A percentile compares a stretch with the other conserved stretches of the same genome.
phyloP scores from a whole-genome alignment of 805 yeast genomes.

The Kodamaea fukazawae region DNA sequence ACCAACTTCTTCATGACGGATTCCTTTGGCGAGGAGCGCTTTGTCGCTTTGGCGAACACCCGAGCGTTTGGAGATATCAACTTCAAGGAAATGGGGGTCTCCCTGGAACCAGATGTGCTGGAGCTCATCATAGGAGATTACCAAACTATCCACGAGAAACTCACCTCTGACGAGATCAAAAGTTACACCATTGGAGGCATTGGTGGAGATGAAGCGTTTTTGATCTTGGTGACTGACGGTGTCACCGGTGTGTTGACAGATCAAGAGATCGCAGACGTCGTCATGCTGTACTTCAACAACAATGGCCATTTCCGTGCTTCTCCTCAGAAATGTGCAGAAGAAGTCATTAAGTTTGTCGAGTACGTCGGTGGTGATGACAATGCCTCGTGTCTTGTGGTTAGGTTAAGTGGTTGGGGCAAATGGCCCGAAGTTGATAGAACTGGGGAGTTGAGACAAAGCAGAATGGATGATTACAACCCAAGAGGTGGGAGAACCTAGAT shows the following conservation, averaged over 20 bases:
- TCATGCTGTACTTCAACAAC: constrained; percentile 63
- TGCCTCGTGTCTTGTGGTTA: constrained; percentile 84
- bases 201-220: constrained; percentile 85
- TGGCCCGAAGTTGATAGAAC: constrained; percentile 88
- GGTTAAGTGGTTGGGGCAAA: constrained; percentile 88
- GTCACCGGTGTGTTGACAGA: constrained; percentile 77
- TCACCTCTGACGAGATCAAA: constrained; percentile 38
- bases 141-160: constrained; percentile 28
- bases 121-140: constrained; percentile 65
- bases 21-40: constrained; percentile 90
- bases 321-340: constrained; percentile 84
- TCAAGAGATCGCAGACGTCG: constrained; percentile 87
- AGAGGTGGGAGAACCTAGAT: constrained; percentile 13
- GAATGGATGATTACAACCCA: constrained; percentile 48
- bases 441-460: constrained; percentile 73
- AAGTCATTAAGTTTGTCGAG: constrained; percentile 78
- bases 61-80: constrained; percentile 87
- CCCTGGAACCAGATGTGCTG: constrained; percentile 87
- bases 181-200: constrained; percentile 40
- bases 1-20: constrained; percentile 70
- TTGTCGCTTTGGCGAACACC: constrained; percentile 82
- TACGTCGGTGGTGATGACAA: constrained; percentile 92
- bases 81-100: constrained; percentile 79
- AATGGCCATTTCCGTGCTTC: constrained; percentile 69
- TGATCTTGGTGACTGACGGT: constrained; percentile 86